Evolutionary conservation across 768 basidiomycete genomes (phyloP).

Genomic region (Russula griseocarnosa): DNA sequence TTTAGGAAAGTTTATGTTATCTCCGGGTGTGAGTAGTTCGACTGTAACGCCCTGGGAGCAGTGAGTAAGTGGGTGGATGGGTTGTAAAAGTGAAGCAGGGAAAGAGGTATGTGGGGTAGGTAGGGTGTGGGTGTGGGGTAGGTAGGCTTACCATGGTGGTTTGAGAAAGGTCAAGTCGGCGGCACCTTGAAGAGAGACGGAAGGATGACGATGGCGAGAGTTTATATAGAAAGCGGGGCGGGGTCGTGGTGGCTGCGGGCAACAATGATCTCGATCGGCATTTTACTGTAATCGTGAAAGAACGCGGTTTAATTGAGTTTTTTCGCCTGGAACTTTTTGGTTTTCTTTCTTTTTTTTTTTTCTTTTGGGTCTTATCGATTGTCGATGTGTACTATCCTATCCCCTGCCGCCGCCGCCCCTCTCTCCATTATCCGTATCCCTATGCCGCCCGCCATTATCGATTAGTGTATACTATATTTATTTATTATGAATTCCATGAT

Average conservation of each 20-base stretch:
- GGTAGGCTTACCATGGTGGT: conserved; percentile 26
- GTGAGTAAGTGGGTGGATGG: too few species aligned
- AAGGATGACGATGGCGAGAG: conserved; percentile 15
- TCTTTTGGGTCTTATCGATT: conserved; percentile 25
- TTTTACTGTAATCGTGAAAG: conserved; percentile 13
- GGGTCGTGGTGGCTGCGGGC: conserved; percentile 23
- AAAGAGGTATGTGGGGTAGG: background rate
- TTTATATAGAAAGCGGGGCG: conserved; percentile 28
- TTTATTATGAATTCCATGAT: too few species aligned
- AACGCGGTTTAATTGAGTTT: conserved; percentile 19
- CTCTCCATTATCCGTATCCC: too few species aligned
- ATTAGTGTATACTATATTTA: background rate
- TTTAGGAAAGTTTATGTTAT: conserved; percentile 62
- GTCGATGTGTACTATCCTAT: conserved; percentile 1
- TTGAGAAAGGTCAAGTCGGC: background rate
- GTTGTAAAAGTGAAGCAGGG: conserved; percentile 7
- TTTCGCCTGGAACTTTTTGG: conserved; percentile 7
- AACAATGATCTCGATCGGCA: conserved; percentile 15
- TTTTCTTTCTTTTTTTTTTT: too few species aligned
- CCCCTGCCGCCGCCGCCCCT: background rate
- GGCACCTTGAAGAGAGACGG: conserved; percentile 10
- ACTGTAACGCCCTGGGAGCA: conserved; percentile 63
- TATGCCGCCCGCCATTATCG: background rate
- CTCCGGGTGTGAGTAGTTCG: conserved; percentile 54
- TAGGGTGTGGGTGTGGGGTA: background rate